Base-by-base conservation (phyloP, 768 basidiomycete species). In the Pisolithus orientalis region DNA sequence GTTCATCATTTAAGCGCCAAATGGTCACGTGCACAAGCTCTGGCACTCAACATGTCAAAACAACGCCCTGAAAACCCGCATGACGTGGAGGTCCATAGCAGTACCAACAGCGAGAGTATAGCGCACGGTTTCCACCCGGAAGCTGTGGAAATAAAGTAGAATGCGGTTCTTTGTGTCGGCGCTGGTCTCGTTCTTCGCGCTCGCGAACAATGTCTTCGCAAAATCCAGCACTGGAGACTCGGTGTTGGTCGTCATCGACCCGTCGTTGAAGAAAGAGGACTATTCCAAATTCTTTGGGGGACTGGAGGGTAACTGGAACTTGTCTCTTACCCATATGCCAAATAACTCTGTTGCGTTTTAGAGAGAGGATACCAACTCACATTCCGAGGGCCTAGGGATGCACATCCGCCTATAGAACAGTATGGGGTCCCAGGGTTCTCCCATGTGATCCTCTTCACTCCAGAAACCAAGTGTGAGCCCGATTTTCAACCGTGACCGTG, bases 381-480 rank as follows among this genome's bases (percentile, higher is more conserved):
- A 0, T 93, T 94, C 75, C 85, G 94, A 49, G 75, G 78, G 21
- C 90, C 94, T 14, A 90, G 84, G 67, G 88, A 87, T 48, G 79
- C 80, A 43, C 71, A 70, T 44, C 87, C 90, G 9, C 68, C 76
- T 24, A 69, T 93, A 39, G 72, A 85, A 24, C 75, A 85, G 61
- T 83, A 85, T 65, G 90, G 83, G 59, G 77, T 85, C 21, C 80
- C 86, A 38, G 73, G 78, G 44, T 96, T 91, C 70, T 80, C 84
- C 44, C 93, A 97, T 65, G 80, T 96, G 69, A 80, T 97, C 57
- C 66, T 97, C 57, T 85, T 96, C 54, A 80, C 93, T 1, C 87
- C 94, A 10, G 82, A 89, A 53, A 77, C 87, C 42, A 96, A 96
- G 76, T 75, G 95, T 95, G 62, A 63, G 63, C 31, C 44, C 44